Evolutionary conservation across 495 filamentous ascomycete genomes (phyloP).

Genomic region (Hypomontagnella submonticulosa): DNA sequence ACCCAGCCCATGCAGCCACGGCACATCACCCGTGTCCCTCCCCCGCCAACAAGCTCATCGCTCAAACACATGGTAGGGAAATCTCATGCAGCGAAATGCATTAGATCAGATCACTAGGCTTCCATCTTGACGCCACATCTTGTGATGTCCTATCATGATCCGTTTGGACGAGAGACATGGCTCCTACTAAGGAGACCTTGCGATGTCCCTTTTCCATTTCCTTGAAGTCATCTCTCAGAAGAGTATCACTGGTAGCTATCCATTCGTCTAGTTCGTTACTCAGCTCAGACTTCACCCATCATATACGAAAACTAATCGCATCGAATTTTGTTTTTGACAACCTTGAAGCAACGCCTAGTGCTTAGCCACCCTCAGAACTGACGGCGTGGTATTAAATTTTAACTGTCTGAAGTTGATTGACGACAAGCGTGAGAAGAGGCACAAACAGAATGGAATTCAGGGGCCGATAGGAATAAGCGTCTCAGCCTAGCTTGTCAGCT

Average conservation of each 20-base stretch:
- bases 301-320: no score
- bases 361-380: conserved; percentile 1
- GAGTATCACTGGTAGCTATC: no score
- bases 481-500: conserved; percentile 20
- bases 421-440: conserved; percentile 1
- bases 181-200: conserved; percentile 8
- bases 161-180: conserved; percentile 12
- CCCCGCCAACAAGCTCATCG: conserved; percentile 1
- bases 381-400: conserved; percentile 6
- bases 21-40: conserved; percentile 35
- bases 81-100: conserved; percentile 3
- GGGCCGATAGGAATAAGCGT: conserved; percentile 13
- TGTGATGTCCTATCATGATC: conserved; percentile 4
- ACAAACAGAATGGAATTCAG: conserved; percentile 14
- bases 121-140: conserved; percentile 11
- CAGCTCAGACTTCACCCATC: no score
- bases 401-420: conserved; percentile 21
- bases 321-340: no score
- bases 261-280: no score
- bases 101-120: conserved; percentile 22
- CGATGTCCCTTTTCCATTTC: not conserved
- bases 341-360: no score
- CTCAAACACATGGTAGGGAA: conserved; percentile 6
- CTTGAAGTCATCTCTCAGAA: no score
- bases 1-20: conserved; percentile 34